Evolutionary conservation across 1,284 basidiomycete genomes (phyloP).

Genomic region (Sporisorium reilianum): DNA sequence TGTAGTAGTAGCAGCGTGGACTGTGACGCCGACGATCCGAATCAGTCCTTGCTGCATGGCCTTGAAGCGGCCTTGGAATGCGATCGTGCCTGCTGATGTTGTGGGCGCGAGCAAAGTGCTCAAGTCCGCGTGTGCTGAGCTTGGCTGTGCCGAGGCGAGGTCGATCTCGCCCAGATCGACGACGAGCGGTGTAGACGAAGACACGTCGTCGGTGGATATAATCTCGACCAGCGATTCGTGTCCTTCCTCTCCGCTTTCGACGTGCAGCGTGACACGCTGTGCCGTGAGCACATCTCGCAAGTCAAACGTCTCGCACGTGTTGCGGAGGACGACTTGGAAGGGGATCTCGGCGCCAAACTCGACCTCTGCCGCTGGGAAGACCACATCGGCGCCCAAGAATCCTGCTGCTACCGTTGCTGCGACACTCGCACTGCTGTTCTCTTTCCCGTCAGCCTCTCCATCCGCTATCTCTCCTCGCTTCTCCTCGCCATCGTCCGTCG

Average conservation of each 20-base stretch:
- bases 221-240: constrained; percentile 4
- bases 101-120: not conserved
- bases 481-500: not conserved
- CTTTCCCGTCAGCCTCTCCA: not conserved
- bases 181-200: not conserved
- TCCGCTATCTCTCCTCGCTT: not conserved
- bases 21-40: not conserved
- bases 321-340: constrained; percentile 29
- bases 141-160: not conserved
- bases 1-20: not conserved
- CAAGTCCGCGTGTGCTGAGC: not conserved
- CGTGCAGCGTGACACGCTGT: constrained; percentile 5
- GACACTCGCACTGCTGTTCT: not conserved
- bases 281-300: constrained; percentile 4
- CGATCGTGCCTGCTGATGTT: not conserved
- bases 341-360: constrained; percentile 13
- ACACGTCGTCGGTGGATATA: not conserved
- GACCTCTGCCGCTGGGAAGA: constrained; percentile 23
- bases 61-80: constrained; percentile 17
- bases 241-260: constrained; percentile 11
- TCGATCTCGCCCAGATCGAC: constrained; percentile 21
- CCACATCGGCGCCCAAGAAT: constrained; percentile 6
- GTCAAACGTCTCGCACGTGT: constrained; percentile 8
- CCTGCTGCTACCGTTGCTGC: constrained; percentile 3
- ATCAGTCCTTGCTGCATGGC: constrained; percentile 1